Conservation (phyloP, 495 filamentous ascomycete species). For the Chlorociboria aeruginascens region DNA sequence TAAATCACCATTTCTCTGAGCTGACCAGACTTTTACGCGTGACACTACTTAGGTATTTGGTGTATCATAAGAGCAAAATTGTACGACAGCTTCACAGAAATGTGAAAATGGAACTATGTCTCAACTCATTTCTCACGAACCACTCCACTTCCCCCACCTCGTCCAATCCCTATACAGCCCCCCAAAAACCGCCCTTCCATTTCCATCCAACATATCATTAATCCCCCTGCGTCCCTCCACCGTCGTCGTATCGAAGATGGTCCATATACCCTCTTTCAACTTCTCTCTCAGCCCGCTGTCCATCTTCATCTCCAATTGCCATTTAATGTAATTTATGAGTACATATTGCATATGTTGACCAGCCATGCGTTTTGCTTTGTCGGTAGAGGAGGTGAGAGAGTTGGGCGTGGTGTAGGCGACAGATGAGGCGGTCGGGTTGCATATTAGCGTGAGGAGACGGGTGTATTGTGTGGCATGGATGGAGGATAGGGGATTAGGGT, state of each 20-base stretch:
- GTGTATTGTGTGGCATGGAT: conserved; percentile 51
- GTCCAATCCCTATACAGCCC: conserved; percentile 57
- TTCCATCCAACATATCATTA: conserved; percentile 56
- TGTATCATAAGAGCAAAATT: no score
- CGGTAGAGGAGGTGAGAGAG: conserved; percentile 59
- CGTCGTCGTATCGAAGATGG: conserved; percentile 57
- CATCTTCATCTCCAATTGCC: conserved; percentile 42
- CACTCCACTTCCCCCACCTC: conserved; percentile 60
- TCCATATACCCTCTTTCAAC: conserved; percentile 59
- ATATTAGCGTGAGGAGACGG: conserved; percentile 63
- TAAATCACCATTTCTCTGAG: no score
- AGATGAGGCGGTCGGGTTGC: conserved; percentile 65
- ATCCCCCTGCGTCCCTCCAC: conserved; percentile 50
- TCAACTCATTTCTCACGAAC: conserved; percentile 14
- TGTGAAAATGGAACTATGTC: background rate
- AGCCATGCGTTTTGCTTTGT: conserved; percentile 61
- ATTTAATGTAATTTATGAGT: conserved; percentile 57
- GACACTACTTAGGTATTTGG: no score
- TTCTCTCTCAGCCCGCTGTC: conserved; percentile 50
- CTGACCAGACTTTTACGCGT: no score
- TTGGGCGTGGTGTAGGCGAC: conserved; percentile 39
- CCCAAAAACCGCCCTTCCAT: conserved; percentile 58
- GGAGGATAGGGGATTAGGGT: conserved; percentile 23
- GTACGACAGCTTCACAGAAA: no score
- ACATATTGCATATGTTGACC: conserved; percentile 64